Evolutionary conservation across 345 rosid genomes (phyloP).

Genomic region (Salix koriyanagi): DNA sequence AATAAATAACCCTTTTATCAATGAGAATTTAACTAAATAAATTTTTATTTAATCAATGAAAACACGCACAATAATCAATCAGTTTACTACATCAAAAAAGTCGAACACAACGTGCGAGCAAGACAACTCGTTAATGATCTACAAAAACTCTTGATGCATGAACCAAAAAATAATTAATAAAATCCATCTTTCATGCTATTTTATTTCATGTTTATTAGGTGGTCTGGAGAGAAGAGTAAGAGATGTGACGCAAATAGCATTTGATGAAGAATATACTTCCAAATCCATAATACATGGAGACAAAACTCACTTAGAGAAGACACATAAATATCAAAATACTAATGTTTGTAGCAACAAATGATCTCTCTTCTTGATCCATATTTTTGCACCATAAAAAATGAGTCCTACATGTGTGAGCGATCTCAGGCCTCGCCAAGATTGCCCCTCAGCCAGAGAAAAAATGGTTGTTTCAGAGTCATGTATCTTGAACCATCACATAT

Average conservation of each 20-base stretch:
- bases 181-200: background rate
- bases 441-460: slow-evolving; percentile 75
- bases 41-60: too few species aligned
- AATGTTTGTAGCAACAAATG: background rate
- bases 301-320: background rate
- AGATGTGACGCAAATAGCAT: background rate
- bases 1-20: too few species aligned
- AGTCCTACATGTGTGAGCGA: slow-evolving; percentile 66
- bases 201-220: background rate
- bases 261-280: background rate
- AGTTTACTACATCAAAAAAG: too few species aligned
- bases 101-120: too few species aligned
- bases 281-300: too few species aligned
- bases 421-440: slow-evolving; percentile 79
- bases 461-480: slow-evolving; percentile 88
- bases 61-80: too few species aligned
- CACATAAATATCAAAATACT: background rate
- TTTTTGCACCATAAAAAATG: background rate
- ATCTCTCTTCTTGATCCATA: background rate
- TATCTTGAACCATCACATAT: slow-evolving; percentile 73
- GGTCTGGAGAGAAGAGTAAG: background rate
- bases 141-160: too few species aligned
- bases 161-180: background rate
- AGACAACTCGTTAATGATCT: too few species aligned
- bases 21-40: too few species aligned